Conservation (phyloP, 306 rosid genomes). For the Begonia peltatifolia region DNA sequence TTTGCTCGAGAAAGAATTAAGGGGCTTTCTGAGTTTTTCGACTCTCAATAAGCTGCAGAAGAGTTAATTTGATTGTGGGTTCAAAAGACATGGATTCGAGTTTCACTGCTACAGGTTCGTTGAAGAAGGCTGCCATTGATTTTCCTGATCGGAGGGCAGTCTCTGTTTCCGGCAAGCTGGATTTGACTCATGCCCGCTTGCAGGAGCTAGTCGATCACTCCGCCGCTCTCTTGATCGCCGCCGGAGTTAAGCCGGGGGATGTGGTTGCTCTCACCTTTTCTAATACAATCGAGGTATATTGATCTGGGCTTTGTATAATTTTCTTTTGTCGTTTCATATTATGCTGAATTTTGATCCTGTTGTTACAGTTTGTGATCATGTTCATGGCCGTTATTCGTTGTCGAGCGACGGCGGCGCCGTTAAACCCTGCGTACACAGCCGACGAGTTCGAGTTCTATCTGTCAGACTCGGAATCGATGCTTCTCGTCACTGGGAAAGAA, state of each 20-base stretch:
- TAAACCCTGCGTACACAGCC: conserved; percentile 65
- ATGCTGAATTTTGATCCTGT: neutral
- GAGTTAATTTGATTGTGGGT: too few species aligned
- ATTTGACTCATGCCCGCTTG: conserved; percentile 44
- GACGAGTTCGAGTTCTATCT: conserved; percentile 83
- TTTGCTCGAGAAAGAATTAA: too few species aligned
- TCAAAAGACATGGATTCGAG: neutral
- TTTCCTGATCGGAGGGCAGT: conserved; percentile 53
- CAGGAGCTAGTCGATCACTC: conserved; percentile 38
- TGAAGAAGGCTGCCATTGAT: conserved; percentile 22
- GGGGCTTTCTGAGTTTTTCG: too few species aligned
- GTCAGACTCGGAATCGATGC: conserved; percentile 67
- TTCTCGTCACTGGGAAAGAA: conserved; percentile 39
- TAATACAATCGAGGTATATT: conserved; percentile 54
- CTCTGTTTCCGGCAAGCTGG: conserved; percentile 47
- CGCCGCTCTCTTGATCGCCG: conserved; percentile 35
- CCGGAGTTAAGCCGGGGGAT: conserved; percentile 49
- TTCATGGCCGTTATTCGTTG: conserved; percentile 71
- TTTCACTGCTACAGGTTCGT: conserved; percentile 36
- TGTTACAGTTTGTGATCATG: conserved; percentile 43
- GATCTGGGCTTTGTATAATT: neutral
- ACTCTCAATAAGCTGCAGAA: too few species aligned
- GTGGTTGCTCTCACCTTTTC: conserved; percentile 81
- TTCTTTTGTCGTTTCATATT: neutral
- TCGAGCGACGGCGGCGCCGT: conserved; percentile 80